Base-by-base conservation (phyloP, 106 monocot genomes). In the Dendrobium catenatum region DNA sequence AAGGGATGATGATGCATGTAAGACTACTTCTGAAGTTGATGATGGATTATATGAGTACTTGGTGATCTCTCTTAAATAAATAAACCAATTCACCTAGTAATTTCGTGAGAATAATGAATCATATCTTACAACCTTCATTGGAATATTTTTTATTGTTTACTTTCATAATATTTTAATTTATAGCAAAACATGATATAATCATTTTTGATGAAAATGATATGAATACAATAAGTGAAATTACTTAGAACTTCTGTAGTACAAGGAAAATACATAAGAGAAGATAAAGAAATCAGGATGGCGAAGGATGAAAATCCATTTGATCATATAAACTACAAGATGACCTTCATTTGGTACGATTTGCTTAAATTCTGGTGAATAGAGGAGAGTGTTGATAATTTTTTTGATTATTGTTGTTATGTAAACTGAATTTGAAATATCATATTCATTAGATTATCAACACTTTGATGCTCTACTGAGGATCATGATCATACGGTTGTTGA, bases 151-250 rank as follows among this genome's bases (percentile, higher is more conserved):
- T 20, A 47, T 80, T 31, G 66, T 80, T 10, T 80, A 77, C 33
- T 68, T 85, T 51, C 59, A 85, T 40, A 64, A 85, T 42, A 85
- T 80, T n/a, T 48, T 85, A 1, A 41, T 85, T 6, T 80, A 76
- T 22, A 66, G 48, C 17, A 24, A 9, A 66, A 22, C 9, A 22
- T 24, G 0, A 22, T 5, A 66, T 66, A 11, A 66, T 66, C 64
- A 66, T 66, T 66, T 66, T 66, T 66, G 0, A n/a, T 66, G 64
- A 26, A 22, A 22, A 66, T 24, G 7, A 5, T 66, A 26, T 24
- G 5, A 66, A 5, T 66, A 26, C 1, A 66, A 66, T 22, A 22
- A 26, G 64, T 66, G 51, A 10, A 51, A 51, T 51, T 51, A 66
- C 22, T 66, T 3, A 24, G n/a, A 66, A 26, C 22, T 20, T 6